Evolutionary conservation across 768 basidiomycete genomes (phyloP).

Genomic region (Glaciozyma martinii): DNA sequence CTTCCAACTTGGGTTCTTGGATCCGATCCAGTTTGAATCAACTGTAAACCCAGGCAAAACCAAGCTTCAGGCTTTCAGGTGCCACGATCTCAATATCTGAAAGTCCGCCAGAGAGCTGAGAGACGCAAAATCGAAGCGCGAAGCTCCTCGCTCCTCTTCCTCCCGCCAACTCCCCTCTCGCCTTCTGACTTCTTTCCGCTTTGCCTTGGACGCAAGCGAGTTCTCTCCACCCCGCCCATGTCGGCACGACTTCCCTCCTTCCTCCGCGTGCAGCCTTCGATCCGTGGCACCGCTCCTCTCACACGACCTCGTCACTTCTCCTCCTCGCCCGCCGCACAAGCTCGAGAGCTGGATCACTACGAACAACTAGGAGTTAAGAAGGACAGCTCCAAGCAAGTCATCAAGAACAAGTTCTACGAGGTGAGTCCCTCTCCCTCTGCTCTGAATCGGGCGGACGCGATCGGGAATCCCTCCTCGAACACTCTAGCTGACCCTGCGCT

Average conservation of each 20-base stretch:
- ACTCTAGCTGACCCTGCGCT: not conserved
- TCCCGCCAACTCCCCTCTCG: too few species aligned
- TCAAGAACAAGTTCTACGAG: constrained; percentile 29
- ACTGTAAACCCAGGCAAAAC: too few species aligned
- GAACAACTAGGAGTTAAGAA: constrained; percentile 2
- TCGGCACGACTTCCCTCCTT: too few species aligned
- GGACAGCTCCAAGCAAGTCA: constrained; percentile 15
- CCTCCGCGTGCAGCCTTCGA: too few species aligned
- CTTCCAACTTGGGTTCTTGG: too few species aligned
- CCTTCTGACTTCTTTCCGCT: too few species aligned
- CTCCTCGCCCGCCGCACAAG: not conserved
- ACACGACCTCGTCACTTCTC: constrained; percentile 1
- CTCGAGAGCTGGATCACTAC: constrained; percentile 25
- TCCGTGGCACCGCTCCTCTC: not conserved
- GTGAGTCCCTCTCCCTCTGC: not conserved
- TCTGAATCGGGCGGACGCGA: not conserved
- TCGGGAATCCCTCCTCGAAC: not conserved
- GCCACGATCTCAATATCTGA: too few species aligned
- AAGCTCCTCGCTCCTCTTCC: not conserved
- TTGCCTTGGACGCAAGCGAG: too few species aligned
- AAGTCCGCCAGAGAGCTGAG: too few species aligned
- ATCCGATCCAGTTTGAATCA: too few species aligned
- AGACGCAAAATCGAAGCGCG: not conserved
- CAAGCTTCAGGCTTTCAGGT: too few species aligned
- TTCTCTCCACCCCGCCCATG: too few species aligned